Percentiles rank a stretch among this genome's conserved stretches.
Conservation (phyloP, 345 rosid genomes). For the Abelmoschus esculentus region DNA sequence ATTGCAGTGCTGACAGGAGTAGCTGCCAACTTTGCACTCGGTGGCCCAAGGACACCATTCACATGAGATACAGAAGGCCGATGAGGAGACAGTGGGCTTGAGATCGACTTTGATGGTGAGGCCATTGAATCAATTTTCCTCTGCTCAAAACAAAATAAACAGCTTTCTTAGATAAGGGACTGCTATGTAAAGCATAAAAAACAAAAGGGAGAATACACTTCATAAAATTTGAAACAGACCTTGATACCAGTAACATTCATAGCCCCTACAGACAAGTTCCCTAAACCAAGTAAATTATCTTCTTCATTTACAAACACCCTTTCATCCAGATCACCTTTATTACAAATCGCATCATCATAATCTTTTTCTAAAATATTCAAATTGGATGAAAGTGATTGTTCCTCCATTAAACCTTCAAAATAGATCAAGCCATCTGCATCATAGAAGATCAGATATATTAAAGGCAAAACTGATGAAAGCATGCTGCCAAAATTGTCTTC, state of each 20-base stretch:
- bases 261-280: slow-evolving; percentile 58
- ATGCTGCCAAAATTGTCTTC: neutral
- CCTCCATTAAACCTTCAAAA: slow-evolving; percentile 80
- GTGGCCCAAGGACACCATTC: slow-evolving; percentile 41
- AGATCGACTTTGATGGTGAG: slow-evolving; percentile 71
- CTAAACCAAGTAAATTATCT: slow-evolving; percentile 76
- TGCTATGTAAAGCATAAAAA: neutral
- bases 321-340: slow-evolving; percentile 74
- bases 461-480: slow-evolving; percentile 12
- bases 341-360: slow-evolving; percentile 54
- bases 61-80: slow-evolving; percentile 64
- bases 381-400: slow-evolving; percentile 52
- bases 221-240: slow-evolving; percentile 29
- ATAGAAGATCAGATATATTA: slow-evolving; percentile 10
- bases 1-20: slow-evolving; percentile 91
- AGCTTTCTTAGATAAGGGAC: neutral
- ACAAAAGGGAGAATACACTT: neutral
- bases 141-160: slow-evolving; percentile 24
- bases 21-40: slow-evolving; percentile 46
- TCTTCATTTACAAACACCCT: slow-evolving; percentile 78
- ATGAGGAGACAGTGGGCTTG: slow-evolving; percentile 79
- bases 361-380: slow-evolving; percentile 63
- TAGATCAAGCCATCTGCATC: slow-evolving; percentile 79
- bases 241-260: slow-evolving; percentile 48
- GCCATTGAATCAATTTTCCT: slow-evolving; percentile 67